A percentile compares a stretch with the other conserved stretches of the same genome.
These are phyloP conservation scores for Aspergillus clavatus DNA, from an alignment of 2,329 filamentous ascomycete genomes.

Conservation along the genomic window DNA sequence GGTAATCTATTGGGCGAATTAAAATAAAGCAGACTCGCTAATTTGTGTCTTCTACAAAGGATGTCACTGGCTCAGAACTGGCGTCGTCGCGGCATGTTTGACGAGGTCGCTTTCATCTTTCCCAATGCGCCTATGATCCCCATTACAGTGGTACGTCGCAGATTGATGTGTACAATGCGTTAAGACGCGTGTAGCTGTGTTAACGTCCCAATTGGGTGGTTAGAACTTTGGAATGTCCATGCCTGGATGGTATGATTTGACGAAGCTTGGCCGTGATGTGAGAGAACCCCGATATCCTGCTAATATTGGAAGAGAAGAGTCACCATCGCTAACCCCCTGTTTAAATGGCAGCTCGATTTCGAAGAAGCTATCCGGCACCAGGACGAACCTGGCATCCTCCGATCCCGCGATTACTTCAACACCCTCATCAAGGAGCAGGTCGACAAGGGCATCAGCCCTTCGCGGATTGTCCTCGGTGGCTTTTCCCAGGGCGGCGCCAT, in stretches of 20 bases:
- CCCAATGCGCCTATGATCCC: constrained; percentile 84
- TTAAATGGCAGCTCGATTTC: constrained; percentile 37
- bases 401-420: constrained; percentile 71
- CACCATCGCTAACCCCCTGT: too few relatives aligned
- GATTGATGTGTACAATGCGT: not conserved
- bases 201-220: not conserved
- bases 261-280: constrained; percentile 42
- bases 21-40: not conserved
- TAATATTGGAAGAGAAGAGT: too few relatives aligned
- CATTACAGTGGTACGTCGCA: constrained; percentile 68
- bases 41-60: constrained; percentile 37
- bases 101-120: constrained; percentile 90
- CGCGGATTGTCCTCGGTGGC: constrained; percentile 72
- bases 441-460: constrained; percentile 70
- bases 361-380: constrained; percentile 39
- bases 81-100: constrained; percentile 71
- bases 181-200: not conserved
- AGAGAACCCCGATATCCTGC: constrained; percentile 12
- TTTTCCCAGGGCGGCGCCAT: constrained; percentile 77
- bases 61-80: constrained; percentile 80
- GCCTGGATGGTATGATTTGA: constrained; percentile 61
- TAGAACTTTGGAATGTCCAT: constrained; percentile 73
- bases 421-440: constrained; percentile 75
- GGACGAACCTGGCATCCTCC: constrained; percentile 65
- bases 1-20: constrained; percentile 1